Percentiles rank a stretch among this genome's conserved stretches.
These are phyloP conservation scores for Umbelopsis ramanniana DNA, from an alignment of 192 early-diverging fungal genomes.

Conservation along the genomic window DNA sequence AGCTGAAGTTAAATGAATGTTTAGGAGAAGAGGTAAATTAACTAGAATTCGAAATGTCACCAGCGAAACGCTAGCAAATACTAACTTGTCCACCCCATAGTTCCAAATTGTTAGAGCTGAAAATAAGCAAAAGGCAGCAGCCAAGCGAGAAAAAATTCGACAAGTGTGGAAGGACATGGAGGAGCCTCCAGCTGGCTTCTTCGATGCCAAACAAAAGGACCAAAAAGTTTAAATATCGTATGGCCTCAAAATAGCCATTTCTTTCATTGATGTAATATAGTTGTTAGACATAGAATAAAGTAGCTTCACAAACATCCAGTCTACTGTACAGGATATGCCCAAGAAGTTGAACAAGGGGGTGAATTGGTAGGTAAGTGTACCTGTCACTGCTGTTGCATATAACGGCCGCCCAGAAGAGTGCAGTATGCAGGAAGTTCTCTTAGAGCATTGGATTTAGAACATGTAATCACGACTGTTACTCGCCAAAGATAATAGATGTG, in stretches of 20 bases:
- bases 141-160: conserved; percentile 50
- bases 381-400: no score
- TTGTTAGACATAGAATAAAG: conserved; percentile 13
- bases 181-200: conserved; percentile 42
- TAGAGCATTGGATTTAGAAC: neutral
- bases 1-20: conserved; percentile 55
- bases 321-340: conserved; percentile 4
- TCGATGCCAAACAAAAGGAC: neutral
- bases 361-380: neutral
- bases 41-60: no score
- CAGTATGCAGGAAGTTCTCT: neutral
- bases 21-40: conserved; percentile 53
- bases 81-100: conserved; percentile 26
- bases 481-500: conserved; percentile 33
- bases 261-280: conserved; percentile 5
- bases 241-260: no score
- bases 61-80: no score
- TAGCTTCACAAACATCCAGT: neutral
- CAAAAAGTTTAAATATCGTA: neutral
- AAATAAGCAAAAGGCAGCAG: conserved; percentile 48
- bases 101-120: conserved; percentile 49
- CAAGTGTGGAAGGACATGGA: conserved; percentile 60
- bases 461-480: conserved; percentile 17
- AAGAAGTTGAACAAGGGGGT: neutral
- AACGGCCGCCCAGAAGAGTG: no score